Evolutionary conservation across 192 early-diverging fungal species (phyloP), one percentile per base, ranked within the genome.

Genomic region (Gaertneriomyces sp.): DNA sequence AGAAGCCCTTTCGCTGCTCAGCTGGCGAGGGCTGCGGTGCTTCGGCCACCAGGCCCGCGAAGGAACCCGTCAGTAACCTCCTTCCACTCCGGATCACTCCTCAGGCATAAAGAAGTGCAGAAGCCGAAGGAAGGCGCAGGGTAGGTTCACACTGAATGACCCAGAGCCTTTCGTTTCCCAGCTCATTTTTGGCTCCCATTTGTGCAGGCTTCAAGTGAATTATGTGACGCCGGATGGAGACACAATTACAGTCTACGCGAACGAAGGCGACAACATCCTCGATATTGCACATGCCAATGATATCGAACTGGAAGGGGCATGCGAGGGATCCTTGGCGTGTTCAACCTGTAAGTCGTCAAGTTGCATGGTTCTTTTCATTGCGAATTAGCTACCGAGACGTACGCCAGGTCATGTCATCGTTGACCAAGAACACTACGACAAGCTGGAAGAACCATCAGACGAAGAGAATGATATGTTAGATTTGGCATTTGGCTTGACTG

Each of bases 391-490:
- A 51, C 49, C 5, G n/a, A 33, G 0, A 33, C 2, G 20, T 51
- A 51, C 49, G 49, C 67, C 42, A 73, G 70, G 78, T 77, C 96
- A 98, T 73, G 89, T 98, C 40, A 90, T 98, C 25, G 73, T 93
- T 60, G 89, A 91, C 1, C 85, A 84, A 20, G 76, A 88, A 33
- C 85, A 89, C 62, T 98, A 86, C 75, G 84, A 92, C 42, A 87
- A 84, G 63, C 79, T 98, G 55, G 90, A 90, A 17, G 94, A 96
- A 71, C 96, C 96, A 3, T 85, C 88, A 5, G 96, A 98, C 73
- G 96, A 98, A 69, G 96, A 98, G 64, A 94, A 96, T 69, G 96
- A 98, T 74, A 96, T 98, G 94, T 74, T 98, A 47, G 96, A 98
- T 79, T 68, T 98, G 66, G 94, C 94, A 11, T 98, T 94, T 81